Conservation (phyloP, 495 filamentous ascomycete genomes). For the Glutinoglossum americanum region DNA sequence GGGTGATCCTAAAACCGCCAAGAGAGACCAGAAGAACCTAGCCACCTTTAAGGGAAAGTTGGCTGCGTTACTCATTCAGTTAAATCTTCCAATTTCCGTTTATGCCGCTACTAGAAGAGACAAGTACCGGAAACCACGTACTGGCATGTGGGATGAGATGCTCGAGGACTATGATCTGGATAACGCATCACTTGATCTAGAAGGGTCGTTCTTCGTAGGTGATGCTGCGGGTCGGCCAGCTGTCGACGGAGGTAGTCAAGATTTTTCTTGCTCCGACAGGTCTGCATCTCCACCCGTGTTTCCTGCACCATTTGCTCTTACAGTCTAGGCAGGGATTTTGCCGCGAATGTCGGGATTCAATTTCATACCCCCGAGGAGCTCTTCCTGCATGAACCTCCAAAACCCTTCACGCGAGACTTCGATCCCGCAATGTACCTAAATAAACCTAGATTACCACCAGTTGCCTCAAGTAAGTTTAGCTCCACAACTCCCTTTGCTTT, state of each 20-base stretch:
- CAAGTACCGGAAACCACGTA: conserved; percentile 63
- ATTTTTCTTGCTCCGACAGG: conserved; percentile 68
- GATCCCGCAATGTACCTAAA: conserved; percentile 34
- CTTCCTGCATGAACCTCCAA: conserved; percentile 44
- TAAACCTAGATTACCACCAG: conserved; percentile 9
- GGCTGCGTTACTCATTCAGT: conserved; percentile 38
- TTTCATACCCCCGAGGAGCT: conserved; percentile 84
- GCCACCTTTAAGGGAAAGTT: conserved; percentile 61
- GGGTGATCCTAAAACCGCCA: conserved; percentile 45
- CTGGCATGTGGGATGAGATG: conserved; percentile 78
- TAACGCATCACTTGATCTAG: conserved; percentile 34
- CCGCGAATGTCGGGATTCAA: conserved; percentile 54
- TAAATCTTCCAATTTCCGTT: conserved; percentile 56
- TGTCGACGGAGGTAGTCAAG: conserved; percentile 21
- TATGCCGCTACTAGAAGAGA: conserved; percentile 74
- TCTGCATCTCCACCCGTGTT: conserved; percentile 13
- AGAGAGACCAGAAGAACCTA: conserved; percentile 38
- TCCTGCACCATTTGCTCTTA: not conserved
- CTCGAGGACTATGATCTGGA: conserved; percentile 50
- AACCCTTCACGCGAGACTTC: conserved; percentile 43
- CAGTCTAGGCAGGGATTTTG: conserved; percentile 36
- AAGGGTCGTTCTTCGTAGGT: conserved; percentile 63
- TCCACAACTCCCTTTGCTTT: conserved; percentile 13
- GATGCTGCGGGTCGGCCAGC: conserved; percentile 52
- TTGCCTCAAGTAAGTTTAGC: conserved; percentile 16